phyloP scores from a whole-genome alignment of 257 asterid genomes.

The Linaria vulgaris region DNA sequence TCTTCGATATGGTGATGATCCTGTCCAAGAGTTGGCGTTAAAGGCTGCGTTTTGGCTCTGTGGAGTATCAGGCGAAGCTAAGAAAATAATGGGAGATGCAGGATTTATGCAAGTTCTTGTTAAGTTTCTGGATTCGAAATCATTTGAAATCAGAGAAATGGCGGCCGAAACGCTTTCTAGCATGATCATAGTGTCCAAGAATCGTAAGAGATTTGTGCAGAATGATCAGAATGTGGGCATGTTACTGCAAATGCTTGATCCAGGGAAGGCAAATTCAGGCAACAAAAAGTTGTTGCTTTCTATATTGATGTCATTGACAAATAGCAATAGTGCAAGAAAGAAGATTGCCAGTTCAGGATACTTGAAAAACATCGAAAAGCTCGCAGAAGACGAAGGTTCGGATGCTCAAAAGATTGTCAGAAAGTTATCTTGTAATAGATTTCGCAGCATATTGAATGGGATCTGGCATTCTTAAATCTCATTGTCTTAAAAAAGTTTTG shows the following conservation, averaged over 20 bases:
- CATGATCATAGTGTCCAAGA: constrained; percentile 65
- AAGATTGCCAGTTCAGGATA: constrained; percentile 69
- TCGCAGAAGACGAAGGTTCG: constrained; percentile 71
- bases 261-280: constrained; percentile 50
- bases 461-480: constrained; percentile 68
- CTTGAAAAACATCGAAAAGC: constrained; percentile 68
- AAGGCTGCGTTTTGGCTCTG: constrained; percentile 85
- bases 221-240: constrained; percentile 60
- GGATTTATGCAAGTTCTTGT: constrained; percentile 81
- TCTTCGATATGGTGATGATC: constrained; percentile 57
- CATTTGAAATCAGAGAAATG: constrained; percentile 66
- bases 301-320: constrained; percentile 62
- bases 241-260: constrained; percentile 74
- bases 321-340: constrained; percentile 79
- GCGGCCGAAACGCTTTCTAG: constrained; percentile 76
- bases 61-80: constrained; percentile 75
- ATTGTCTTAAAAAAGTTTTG: constrained; percentile 7
- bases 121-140: constrained; percentile 63
- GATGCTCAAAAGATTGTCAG: constrained; percentile 89
- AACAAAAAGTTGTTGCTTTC: constrained; percentile 72
- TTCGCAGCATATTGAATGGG: constrained; percentile 54
- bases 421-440: constrained; percentile 54
- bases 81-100: constrained; percentile 85
- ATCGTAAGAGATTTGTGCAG: constrained; percentile 69
- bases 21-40: constrained; percentile 70